phyloP scores from a whole-genome alignment of 441 rosid species.

The Gossypium schwendimanii region DNA sequence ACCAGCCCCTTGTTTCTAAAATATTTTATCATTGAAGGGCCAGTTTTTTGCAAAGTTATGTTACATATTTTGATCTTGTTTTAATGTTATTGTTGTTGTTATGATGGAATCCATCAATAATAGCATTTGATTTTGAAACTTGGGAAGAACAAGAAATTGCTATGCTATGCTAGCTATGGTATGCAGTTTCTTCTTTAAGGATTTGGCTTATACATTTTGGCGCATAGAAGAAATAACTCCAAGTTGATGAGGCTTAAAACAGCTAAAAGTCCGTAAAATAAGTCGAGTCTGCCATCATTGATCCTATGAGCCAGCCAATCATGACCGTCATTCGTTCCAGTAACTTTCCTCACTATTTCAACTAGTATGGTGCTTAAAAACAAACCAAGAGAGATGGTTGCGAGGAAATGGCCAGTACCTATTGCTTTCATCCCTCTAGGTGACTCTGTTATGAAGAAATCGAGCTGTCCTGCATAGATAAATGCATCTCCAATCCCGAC shows the following conservation, averaged over 20 bases:
- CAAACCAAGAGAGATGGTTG: constrained; percentile 4
- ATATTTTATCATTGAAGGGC: background rate
- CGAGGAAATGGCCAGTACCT: constrained; percentile 57
- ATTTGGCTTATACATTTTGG: constrained; percentile 8
- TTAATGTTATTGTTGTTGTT: background rate
- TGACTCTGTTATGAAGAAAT: constrained; percentile 16
- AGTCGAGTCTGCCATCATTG: constrained; percentile 15
- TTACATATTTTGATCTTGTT: background rate
- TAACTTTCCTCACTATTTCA: background rate
- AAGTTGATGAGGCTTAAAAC: background rate
- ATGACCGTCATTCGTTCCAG: background rate
- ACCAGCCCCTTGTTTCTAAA: constrained; percentile 18
- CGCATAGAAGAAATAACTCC: background rate
- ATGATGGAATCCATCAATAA: background rate
- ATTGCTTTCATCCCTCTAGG: constrained; percentile 27
- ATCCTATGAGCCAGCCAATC: constrained; percentile 8
- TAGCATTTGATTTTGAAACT: background rate
- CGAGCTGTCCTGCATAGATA: constrained; percentile 11
- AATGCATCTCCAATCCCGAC: constrained; percentile 8
- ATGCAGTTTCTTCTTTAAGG: background rate
- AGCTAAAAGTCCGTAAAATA: constrained; percentile 9
- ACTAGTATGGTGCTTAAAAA: constrained; percentile 2
- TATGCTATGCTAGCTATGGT: background rate
- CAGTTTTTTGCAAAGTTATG: background rate
- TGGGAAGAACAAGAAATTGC: background rate